These are phyloP conservation scores for Camellia sinensis DNA, from an alignment of 148 eudicot species.

Conservation along the genomic window DNA sequence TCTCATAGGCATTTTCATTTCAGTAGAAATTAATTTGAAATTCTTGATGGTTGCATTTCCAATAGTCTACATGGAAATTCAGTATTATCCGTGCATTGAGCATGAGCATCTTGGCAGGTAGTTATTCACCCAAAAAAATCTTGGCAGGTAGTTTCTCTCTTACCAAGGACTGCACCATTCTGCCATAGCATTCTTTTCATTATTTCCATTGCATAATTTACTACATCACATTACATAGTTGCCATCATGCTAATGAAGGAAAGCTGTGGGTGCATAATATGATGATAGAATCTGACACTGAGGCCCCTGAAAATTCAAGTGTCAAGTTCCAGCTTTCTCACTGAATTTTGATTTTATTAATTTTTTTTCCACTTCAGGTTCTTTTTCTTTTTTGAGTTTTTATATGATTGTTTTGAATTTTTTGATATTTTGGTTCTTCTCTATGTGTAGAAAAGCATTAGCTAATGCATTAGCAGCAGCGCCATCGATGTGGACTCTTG, in stretches of 20 bases:
- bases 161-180: too few relatives aligned
- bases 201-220: background rate
- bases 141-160: too few relatives aligned
- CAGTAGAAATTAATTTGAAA: too few relatives aligned
- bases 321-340: background rate
- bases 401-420: background rate
- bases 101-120: too few relatives aligned
- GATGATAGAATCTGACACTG: background rate
- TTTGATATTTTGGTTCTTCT: background rate
- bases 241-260: background rate
- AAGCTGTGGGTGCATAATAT: background rate
- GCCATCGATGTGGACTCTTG: conserved; percentile 99
- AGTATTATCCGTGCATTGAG: too few relatives aligned
- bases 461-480: conserved; percentile 91
- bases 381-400: background rate
- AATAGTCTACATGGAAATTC: too few relatives aligned
- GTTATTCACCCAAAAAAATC: too few relatives aligned
- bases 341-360: background rate
- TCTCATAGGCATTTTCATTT: too few relatives aligned
- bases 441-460: conserved; percentile 61
- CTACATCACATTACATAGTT: background rate
- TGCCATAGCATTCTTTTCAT: background rate
- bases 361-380: background rate
- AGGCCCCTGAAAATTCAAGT: background rate
- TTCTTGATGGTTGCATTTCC: too few relatives aligned